Evolutionary conservation across 2,329 filamentous ascomycete species (phyloP).

Genomic region (Trichoderma sp.): DNA sequence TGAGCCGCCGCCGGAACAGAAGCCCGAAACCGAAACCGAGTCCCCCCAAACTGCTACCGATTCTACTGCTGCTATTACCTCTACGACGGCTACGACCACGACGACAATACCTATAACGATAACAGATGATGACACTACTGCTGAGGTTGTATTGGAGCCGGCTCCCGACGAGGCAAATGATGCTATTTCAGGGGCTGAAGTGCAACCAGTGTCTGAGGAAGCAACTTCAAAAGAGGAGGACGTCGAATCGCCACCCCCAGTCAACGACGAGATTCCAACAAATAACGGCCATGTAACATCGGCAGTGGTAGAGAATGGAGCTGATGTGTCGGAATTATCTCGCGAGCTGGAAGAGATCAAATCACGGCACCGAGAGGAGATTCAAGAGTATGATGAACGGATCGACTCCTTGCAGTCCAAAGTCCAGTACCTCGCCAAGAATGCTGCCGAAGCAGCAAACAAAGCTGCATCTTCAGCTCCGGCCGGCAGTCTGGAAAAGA

Average conservation of each 20-base stretch:
- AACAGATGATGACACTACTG: not conserved
- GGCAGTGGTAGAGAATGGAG: not conserved
- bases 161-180: not conserved
- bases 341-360: slow-evolving; percentile 29
- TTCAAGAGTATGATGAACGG: slow-evolving; percentile 77
- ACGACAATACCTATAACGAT: not conserved
- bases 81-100: not conserved
- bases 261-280: not conserved
- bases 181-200: not conserved
- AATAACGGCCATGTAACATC: not conserved
- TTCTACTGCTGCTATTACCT: not conserved
- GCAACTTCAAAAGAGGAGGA: not conserved
- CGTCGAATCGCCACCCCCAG: not conserved
- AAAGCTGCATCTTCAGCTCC: slow-evolving; percentile 61
- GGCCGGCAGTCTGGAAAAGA: slow-evolving; percentile 67
- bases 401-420: slow-evolving; percentile 93
- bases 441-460: slow-evolving; percentile 72
- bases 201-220: not conserved
- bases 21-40: slow-evolving; percentile 14
- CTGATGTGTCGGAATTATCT: slow-evolving; percentile 8
- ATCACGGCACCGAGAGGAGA: slow-evolving; percentile 67
- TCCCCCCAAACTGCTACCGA: not conserved
- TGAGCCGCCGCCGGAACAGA: slow-evolving; percentile 21
- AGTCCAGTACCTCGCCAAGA: slow-evolving; percentile 79
- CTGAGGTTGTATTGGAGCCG: not conserved